These are phyloP conservation scores for Phytopythium delawarense DNA, from an alignment of 352 stramenopile species.

Conservation along the genomic window DNA sequence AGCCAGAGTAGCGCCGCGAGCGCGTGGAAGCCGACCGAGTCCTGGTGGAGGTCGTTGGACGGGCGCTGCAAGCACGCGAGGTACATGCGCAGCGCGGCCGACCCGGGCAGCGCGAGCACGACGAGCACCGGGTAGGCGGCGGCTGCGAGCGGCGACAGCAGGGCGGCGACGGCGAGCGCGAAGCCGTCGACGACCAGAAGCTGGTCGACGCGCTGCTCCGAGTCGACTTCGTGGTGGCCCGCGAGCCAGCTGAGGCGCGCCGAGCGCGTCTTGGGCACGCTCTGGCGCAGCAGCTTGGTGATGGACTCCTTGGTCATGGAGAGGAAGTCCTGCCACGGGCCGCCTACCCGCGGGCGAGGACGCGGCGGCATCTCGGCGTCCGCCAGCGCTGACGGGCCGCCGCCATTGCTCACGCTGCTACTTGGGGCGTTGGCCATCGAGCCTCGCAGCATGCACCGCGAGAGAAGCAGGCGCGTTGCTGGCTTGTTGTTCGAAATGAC, in stretches of 20 bases:
- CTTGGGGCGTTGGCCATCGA: not conserved
- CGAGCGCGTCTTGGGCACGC: slow-evolving; percentile 28
- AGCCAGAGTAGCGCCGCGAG: slow-evolving; percentile 13
- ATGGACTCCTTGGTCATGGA: slow-evolving; percentile 32
- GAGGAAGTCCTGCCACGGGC: slow-evolving; percentile 28
- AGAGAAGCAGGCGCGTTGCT: not conserved
- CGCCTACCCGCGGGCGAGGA: slow-evolving; percentile 14
- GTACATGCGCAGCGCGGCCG: slow-evolving; percentile 16
- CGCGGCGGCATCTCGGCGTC: not conserved
- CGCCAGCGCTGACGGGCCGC: too few relatives aligned
- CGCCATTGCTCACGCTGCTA: not conserved
- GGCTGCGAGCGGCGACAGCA: slow-evolving; percentile 14
- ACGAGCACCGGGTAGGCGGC: slow-evolving; percentile 16
- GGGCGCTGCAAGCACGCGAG: slow-evolving; percentile 16
- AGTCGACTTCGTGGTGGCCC: slow-evolving; percentile 24
- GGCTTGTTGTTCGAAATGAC: slow-evolving; percentile 3
- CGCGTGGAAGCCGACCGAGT: slow-evolving; percentile 7
- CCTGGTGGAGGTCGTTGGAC: slow-evolving; percentile 16
- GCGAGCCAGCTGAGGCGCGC: slow-evolving; percentile 22
- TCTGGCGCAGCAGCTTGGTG: slow-evolving; percentile 29
- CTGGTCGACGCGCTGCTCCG: slow-evolving; percentile 11
- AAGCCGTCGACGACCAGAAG: slow-evolving; percentile 28
- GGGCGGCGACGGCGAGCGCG: slow-evolving; percentile 12
- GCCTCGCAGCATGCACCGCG: not conserved
- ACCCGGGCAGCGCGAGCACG: slow-evolving; percentile 13